A percentile compares a stretch with the other conserved stretches of the same genome.
Conservation (phyloP, 345 rosid genomes). For the Kandelia obovata region DNA sequence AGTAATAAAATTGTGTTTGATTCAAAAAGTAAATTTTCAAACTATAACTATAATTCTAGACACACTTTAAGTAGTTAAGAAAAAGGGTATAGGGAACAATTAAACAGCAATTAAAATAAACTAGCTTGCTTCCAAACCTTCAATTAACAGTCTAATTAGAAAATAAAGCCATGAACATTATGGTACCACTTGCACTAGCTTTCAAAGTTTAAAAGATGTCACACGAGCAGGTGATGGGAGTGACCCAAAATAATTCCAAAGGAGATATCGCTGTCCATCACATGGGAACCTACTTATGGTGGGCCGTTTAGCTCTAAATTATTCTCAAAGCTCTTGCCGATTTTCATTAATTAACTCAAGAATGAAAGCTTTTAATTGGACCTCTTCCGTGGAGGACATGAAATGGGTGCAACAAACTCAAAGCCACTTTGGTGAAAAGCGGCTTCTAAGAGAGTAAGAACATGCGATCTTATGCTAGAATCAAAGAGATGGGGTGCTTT, state of each 20-base stretch:
- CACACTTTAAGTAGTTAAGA: no score
- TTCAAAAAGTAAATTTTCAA: no score
- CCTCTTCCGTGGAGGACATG: conserved; percentile 13
- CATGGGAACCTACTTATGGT: conserved; percentile 50
- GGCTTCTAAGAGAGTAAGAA: conserved; percentile 31
- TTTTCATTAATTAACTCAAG: conserved; percentile 28
- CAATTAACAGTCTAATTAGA: not conserved
- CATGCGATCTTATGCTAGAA: conserved; percentile 46
- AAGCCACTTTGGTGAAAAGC: conserved; percentile 36
- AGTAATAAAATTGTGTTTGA: no score
- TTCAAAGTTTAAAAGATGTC: conserved; percentile 10
- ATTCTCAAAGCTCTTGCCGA: conserved; percentile 32
- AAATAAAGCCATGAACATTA: conserved; percentile 24
- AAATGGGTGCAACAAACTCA: conserved; percentile 21
- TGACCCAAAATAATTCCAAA: conserved; percentile 37
- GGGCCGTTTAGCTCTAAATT: conserved; percentile 41
- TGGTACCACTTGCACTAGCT: conserved; percentile 16
- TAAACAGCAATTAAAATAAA: not conserved
- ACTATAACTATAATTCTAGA: no score
- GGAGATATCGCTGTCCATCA: conserved; percentile 46
- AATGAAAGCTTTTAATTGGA: conserved; percentile 28
- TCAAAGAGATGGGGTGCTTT: conserved; percentile 36
- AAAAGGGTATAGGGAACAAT: not conserved
- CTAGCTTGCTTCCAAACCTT: no score
- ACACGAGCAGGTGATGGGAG: conserved; percentile 23